These are phyloP conservation scores for Meyerozyma smithsonii DNA, from an alignment of 1,139 yeast genomes.

Conservation along the genomic window DNA sequence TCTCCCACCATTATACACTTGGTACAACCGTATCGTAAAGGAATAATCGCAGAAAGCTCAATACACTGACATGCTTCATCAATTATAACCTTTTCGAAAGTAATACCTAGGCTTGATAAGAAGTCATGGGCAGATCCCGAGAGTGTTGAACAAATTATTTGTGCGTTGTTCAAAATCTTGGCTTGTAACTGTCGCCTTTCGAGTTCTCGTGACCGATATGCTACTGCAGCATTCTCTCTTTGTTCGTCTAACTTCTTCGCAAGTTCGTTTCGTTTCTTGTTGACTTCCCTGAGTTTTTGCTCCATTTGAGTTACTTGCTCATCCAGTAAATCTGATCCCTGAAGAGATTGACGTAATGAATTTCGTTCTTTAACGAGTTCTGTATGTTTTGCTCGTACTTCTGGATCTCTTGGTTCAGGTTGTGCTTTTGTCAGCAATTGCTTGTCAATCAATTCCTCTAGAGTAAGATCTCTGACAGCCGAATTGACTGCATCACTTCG, in stretches of 20 bases:
- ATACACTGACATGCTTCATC: constrained; percentile 99
- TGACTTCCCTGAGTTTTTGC: constrained; percentile 48
- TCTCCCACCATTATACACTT: constrained; percentile 98
- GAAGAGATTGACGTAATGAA: constrained; percentile 36
- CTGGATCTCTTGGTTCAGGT: constrained; percentile 31
- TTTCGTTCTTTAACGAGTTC: constrained; percentile 50
- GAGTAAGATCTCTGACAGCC: constrained; percentile 74
- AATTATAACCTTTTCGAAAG: constrained; percentile 88
- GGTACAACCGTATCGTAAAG: constrained; percentile 86
- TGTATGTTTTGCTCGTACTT: constrained; percentile 48
- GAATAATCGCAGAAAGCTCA: constrained; percentile 87
- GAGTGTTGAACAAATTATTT: constrained; percentile 85
- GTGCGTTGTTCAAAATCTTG: constrained; percentile 68
- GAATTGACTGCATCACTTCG: constrained; percentile 83
- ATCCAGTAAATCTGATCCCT: constrained; percentile 28
- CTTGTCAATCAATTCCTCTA: constrained; percentile 82
- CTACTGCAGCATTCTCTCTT: constrained; percentile 66
- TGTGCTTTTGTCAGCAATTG: constrained; percentile 38
- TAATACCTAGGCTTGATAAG: constrained; percentile 65
- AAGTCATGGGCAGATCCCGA: constrained; percentile 95
- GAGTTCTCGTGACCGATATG: constrained; percentile 70
- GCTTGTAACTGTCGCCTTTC: constrained; percentile 74
- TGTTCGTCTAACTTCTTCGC: constrained; percentile 75
- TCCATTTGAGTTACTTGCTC: constrained; percentile 44
- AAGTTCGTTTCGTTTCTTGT: constrained; percentile 57